Percentiles rank a stretch among this genome's conserved stretches.
These are phyloP conservation scores for Chaetomium globosum DNA, from an alignment of 2,329 filamentous ascomycete species.

Conservation along the genomic window DNA sequence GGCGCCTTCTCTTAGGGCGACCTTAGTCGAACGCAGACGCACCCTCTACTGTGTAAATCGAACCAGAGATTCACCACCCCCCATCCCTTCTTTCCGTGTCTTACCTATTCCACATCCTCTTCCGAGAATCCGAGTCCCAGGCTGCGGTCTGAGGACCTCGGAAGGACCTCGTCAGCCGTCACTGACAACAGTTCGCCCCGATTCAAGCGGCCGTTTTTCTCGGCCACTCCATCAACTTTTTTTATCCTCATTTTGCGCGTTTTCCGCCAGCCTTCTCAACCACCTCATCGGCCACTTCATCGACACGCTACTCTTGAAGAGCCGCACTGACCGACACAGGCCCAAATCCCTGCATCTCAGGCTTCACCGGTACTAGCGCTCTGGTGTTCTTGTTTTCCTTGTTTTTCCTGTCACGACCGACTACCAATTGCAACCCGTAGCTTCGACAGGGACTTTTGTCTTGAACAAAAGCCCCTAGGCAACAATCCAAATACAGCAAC, in stretches of 20 bases:
- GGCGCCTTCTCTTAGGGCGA: neutral
- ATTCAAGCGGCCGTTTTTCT: neutral
- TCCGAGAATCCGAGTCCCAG: neutral
- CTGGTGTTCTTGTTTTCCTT: neutral
- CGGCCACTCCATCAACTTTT: neutral
- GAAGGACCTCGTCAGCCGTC: neutral
- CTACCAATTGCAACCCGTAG: neutral
- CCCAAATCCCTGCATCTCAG: neutral
- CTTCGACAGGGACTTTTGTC: neutral
- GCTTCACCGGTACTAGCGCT: neutral
- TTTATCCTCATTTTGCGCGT: neutral
- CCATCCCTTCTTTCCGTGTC: neutral
- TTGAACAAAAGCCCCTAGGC: neutral
- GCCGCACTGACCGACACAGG: neutral
- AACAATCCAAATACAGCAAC: neutral
- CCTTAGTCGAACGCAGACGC: neutral
- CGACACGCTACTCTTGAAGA: neutral
- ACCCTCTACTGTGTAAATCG: neutral
- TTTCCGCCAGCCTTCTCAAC: neutral
- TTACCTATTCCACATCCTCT: neutral
- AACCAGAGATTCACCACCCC: neutral
- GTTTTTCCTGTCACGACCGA: neutral
- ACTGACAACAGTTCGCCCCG: neutral
- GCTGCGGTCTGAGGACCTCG: neutral
- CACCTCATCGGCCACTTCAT: neutral